phyloP scores from a whole-genome alignment of 2,329 filamentous ascomycete genomes.

The Chaetomiaceae sp. region DNA sequence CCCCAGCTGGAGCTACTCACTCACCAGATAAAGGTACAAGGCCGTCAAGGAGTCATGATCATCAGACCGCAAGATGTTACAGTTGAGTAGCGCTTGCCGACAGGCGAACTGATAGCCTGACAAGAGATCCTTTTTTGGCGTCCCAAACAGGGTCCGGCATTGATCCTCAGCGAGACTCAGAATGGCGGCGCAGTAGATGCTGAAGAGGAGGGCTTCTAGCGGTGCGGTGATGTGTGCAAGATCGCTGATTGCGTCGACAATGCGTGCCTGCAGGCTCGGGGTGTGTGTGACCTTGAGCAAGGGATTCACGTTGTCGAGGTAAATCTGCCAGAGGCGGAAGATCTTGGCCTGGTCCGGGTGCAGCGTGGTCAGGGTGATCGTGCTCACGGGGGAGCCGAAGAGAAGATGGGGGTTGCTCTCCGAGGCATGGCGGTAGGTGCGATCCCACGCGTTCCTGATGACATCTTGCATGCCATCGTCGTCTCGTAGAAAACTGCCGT shows the following conservation, averaged over 20 bases:
- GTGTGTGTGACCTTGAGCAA: slow-evolving; percentile 56
- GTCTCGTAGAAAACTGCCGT: slow-evolving; percentile 27
- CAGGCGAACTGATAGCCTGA: slow-evolving; percentile 45
- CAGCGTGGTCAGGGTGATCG: slow-evolving; percentile 43
- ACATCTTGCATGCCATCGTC: slow-evolving; percentile 34
- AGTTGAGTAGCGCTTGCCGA: slow-evolving; percentile 51
- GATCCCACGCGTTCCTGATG: slow-evolving; percentile 44
- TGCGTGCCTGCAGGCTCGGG: slow-evolving; percentile 48
- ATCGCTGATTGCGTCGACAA: slow-evolving; percentile 47
- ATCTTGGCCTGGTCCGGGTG: slow-evolving; percentile 47
- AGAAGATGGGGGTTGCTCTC: slow-evolving; percentile 46
- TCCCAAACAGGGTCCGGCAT: slow-evolving; percentile 40
- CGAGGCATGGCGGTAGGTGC: slow-evolving; percentile 28
- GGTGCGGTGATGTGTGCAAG: slow-evolving; percentile 35
- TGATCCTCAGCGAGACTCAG: slow-evolving; percentile 41
- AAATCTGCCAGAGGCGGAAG: slow-evolving; percentile 53
- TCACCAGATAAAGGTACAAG: slow-evolving; percentile 52
- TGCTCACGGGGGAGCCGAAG: slow-evolving; percentile 42
- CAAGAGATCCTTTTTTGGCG: slow-evolving; percentile 39
- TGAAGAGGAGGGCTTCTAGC: slow-evolving; percentile 55
- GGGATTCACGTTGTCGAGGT: slow-evolving; percentile 55
- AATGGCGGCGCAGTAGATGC: slow-evolving; percentile 44
- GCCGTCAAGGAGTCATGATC: slow-evolving; percentile 54
- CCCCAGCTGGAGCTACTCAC: too few species aligned
- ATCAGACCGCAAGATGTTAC: slow-evolving; percentile 45